phyloP scores from a whole-genome alignment of 805 yeast genomes.

The Suhomyces tanzawaensis region DNA sequence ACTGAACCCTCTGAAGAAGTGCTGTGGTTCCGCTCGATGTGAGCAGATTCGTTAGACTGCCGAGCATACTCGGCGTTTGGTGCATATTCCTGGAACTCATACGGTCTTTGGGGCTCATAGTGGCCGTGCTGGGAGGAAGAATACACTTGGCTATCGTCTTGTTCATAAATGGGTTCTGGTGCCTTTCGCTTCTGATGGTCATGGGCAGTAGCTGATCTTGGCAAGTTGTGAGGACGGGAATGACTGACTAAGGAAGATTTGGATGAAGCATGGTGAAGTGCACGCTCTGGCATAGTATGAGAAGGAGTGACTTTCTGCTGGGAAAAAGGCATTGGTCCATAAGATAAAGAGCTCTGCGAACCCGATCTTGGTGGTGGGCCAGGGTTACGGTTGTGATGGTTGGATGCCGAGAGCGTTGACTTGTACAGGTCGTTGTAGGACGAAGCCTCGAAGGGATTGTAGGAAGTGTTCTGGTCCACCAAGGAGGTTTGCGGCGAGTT shows the following conservation, averaged over 20 bases:
- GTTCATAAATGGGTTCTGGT: no score
- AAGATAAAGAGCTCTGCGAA: constrained; percentile 6
- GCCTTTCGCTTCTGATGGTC: no score
- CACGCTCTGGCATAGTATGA: neutral
- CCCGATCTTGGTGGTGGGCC: constrained; percentile 6
- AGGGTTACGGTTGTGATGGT: neutral
- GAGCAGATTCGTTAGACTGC: no score
- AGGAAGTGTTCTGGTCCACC: neutral
- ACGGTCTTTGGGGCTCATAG: no score
- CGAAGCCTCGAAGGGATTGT: neutral
- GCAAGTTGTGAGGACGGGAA: no score
- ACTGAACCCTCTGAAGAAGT: neutral
- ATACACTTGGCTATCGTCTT: no score
- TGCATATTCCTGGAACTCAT: neutral
- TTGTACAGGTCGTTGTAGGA: neutral
- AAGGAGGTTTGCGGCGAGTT: constrained; percentile 2
- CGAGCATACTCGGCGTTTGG: neutral
- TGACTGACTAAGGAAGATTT: neutral
- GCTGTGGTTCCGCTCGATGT: neutral
- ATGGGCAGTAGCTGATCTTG: no score
- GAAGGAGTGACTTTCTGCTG: neutral
- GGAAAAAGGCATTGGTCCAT: neutral
- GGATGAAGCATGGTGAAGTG: neutral
- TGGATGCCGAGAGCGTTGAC: neutral
- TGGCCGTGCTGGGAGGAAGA: no score